phyloP scores from a whole-genome alignment of 202 grass and related monocot genomes.

The Musa balbisiana region DNA sequence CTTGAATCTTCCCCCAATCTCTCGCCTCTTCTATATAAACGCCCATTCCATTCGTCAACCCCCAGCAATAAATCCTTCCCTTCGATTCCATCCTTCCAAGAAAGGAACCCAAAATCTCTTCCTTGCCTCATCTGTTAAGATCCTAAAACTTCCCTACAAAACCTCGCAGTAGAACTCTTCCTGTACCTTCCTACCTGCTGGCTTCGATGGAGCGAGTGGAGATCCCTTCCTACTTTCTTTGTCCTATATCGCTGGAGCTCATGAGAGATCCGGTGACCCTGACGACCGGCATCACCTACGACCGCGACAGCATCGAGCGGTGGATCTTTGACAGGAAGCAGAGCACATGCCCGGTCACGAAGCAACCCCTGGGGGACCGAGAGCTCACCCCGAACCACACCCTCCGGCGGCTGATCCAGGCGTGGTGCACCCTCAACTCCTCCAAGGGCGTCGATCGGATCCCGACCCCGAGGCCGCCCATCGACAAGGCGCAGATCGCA shows the following conservation, averaged over 20 bases:
- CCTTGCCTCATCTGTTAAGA: too few relatives aligned
- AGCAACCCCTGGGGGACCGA: slow-evolving; percentile 31
- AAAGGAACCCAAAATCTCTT: too few relatives aligned
- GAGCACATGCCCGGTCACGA: slow-evolving; percentile 62
- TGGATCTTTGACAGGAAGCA: slow-evolving; percentile 41
- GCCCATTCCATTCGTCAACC: not conserved
- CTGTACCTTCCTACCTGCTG: not conserved
- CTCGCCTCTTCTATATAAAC: not conserved
- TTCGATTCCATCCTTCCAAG: not conserved
- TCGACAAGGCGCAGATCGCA: slow-evolving; percentile 26
- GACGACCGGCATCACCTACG: slow-evolving; percentile 74
- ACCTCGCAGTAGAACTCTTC: too few relatives aligned
- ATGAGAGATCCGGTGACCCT: slow-evolving; percentile 88
- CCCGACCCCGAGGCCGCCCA: slow-evolving; percentile 35
- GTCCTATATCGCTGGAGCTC: slow-evolving; percentile 83
- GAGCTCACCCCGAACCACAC: slow-evolving; percentile 85
- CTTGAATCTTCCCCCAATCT: not conserved
- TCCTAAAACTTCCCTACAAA: too few relatives aligned
- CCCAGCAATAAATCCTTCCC: not conserved
- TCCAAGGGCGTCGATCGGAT: slow-evolving; percentile 32
- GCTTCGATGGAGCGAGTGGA: slow-evolving; percentile 32
- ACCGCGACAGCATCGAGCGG: slow-evolving; percentile 60
- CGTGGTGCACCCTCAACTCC: slow-evolving; percentile 50
- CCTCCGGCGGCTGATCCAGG: slow-evolving; percentile 74
- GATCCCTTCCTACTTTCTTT: slow-evolving; percentile 81